Base-by-base conservation (phyloP, 768 basidiomycete genomes). In the Mycena haematopus region DNA sequence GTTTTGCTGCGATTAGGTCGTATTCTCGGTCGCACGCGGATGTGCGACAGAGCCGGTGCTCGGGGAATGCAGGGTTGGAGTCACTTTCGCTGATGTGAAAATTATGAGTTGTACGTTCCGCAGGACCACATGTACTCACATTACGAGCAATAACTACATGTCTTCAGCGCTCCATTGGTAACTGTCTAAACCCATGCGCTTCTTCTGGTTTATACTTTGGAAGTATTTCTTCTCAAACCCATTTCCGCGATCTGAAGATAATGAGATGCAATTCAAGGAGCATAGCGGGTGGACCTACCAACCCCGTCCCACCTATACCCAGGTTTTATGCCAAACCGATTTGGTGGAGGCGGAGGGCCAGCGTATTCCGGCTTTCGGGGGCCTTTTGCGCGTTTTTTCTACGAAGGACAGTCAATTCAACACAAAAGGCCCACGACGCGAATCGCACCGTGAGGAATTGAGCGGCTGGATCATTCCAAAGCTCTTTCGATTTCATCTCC, bases 271-370 rank as follows among this genome's bases (percentile, higher is more conserved):
- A 55, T 33, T 35, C 36, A 21, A 47, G 35, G 36, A 11, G 22
- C 17, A 69, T 24, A 49, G 55, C 52, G 35, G 19, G 24, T 40
- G 29, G 56, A 80, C 84, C 66, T 65, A 94, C 96, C 96, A 65
- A 99, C 97, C 29, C 97, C 97, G 73, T 99, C 97, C 97, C 97
- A 99, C 72, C 96, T 83, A 74, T 95, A 94, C 0, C 97, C 97
- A 25, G 97, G 97, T 66, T 85, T 90, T 65, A 99, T 98, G 24
- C 91, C 90, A 74, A 96, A 99, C 8, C 97, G 88, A 77, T 99
- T 99, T 9, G 96, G 96, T 15, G 95, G 90, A 1, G 93, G 93
- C 0, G 90, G 85, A 0, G 96, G 93, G 14, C 96, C 95, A 19
- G 76, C 80, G 74, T 98, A 98, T 73, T 90, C 88, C 10, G 96